Evolutionary conservation across 257 asterid species (phyloP).

Genomic region (Solanum corneliomulleri): DNA sequence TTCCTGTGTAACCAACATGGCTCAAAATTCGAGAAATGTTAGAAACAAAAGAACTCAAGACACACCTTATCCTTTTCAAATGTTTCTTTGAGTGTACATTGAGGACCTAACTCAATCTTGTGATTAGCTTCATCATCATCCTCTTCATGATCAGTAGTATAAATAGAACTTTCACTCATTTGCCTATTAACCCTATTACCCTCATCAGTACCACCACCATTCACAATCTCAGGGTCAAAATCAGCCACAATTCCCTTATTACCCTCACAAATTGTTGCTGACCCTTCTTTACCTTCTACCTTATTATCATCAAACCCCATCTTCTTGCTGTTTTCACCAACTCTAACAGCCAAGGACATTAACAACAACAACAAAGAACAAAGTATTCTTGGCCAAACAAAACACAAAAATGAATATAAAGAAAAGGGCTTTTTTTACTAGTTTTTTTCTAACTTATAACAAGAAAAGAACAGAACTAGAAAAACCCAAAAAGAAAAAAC

Average conservation of each 20-base stretch:
- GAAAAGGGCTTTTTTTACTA: neutral
- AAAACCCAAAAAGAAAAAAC: neutral
- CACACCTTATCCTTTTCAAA: conserved; percentile 85
- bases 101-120: conserved; percentile 80
- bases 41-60: neutral
- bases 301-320: conserved; percentile 71
- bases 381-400: neutral
- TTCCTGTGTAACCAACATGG: neutral
- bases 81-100: conserved; percentile 77
- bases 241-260: conserved; percentile 8
- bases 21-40: neutral
- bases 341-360: conserved; percentile 76
- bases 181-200: conserved; percentile 29
- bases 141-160: conserved; percentile 63
- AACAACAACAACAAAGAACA: conserved; percentile 5
- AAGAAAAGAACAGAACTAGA: neutral
- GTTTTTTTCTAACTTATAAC: neutral
- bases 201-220: neutral
- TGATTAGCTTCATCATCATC: conserved; percentile 67
- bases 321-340: conserved; percentile 45
- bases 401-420: neutral
- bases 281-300: conserved; percentile 24
- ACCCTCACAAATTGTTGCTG: conserved; percentile 2
- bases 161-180: conserved; percentile 60
- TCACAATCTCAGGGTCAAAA: neutral